A percentile compares a stretch with the other conserved stretches of the same genome.
Conservation (phyloP, 2,329 filamentous ascomycete species). For the Fusarium penzigii region DNA sequence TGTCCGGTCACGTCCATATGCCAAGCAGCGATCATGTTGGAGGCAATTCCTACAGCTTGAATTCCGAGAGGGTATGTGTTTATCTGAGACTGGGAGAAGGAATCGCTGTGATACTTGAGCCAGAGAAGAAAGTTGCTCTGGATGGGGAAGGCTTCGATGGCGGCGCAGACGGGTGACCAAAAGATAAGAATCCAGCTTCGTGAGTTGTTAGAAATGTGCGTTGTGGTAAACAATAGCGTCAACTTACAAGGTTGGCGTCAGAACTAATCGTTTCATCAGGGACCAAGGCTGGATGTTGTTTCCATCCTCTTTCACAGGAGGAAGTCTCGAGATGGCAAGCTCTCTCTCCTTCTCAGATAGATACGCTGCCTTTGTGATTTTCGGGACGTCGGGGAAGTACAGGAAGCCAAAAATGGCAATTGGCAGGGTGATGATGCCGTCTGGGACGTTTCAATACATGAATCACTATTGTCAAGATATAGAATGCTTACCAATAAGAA, state of each 20-base stretch:
- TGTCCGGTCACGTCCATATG: conserved; percentile 22
- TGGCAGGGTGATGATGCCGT: conserved; percentile 25
- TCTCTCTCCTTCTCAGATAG: conserved; percentile 34
- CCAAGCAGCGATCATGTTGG: conserved; percentile 23
- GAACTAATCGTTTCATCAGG: conserved; percentile 29
- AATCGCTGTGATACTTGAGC: conserved; percentile 22
- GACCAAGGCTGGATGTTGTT: conserved; percentile 35
- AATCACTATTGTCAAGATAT: rapidly evolving
- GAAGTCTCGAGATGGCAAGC: conserved; percentile 31
- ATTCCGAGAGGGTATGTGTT: conserved; percentile 29
- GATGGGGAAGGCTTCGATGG: conserved; percentile 20
- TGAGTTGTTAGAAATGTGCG: background rate
- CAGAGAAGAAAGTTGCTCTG: conserved; percentile 29
- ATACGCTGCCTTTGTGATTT: conserved; percentile 37
- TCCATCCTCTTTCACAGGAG: conserved; percentile 33
- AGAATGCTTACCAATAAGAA: conserved; percentile 14
- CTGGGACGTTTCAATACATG: background rate
- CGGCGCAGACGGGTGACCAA: conserved; percentile 33
- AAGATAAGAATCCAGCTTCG: conserved; percentile 39
- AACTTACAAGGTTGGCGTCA: conserved; percentile 30
- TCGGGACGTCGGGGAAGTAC: conserved; percentile 31
- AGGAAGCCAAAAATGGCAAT: conserved; percentile 25
- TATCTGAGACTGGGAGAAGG: conserved; percentile 23
- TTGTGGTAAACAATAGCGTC: rapidly evolving
- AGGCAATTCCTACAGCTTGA: conserved; percentile 27